These are phyloP conservation scores for Salinomyces thailandicus DNA, from an alignment of 2,329 filamentous ascomycete genomes.

Conservation along the genomic window DNA sequence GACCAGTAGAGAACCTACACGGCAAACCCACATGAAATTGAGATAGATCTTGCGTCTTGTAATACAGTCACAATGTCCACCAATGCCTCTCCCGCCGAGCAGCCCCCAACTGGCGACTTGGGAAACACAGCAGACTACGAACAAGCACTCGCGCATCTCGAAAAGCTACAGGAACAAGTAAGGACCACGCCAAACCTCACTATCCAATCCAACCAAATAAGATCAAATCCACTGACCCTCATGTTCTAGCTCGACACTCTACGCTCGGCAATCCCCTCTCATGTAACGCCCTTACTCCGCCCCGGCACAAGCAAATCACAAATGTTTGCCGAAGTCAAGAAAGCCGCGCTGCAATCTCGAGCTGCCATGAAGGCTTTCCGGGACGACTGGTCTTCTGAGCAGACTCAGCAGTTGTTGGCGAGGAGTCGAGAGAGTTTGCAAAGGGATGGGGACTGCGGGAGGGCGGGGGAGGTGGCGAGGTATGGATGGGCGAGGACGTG, in stretches of 20 bases:
- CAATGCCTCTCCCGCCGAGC: neutral
- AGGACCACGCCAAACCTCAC: too few relatives aligned
- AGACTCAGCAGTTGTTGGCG: constrained; percentile 27
- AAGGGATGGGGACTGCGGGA: constrained; percentile 28
- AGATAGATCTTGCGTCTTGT: neutral
- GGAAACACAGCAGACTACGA: constrained; percentile 18
- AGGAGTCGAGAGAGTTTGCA: constrained; percentile 27
- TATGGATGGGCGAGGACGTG: constrained; percentile 27
- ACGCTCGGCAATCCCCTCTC: constrained; percentile 32
- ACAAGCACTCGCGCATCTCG: constrained; percentile 35
- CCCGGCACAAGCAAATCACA: constrained; percentile 19
- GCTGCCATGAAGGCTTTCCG: constrained; percentile 29
- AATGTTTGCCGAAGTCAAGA: constrained; percentile 30
- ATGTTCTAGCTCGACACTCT: constrained; percentile 33
- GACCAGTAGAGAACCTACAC: too few relatives aligned
- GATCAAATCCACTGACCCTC: too few relatives aligned
- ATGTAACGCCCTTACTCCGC: constrained; percentile 31
- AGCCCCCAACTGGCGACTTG: constrained; percentile 11
- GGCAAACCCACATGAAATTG: too few relatives aligned
- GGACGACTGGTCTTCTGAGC: constrained; percentile 28
- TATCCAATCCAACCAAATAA: too few relatives aligned
- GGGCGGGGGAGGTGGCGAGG: constrained; percentile 23
- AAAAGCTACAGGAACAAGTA: constrained; percentile 35
- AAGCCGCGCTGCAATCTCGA: constrained; percentile 27
- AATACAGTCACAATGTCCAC: too few relatives aligned